Evolutionary conservation across 106 monocot species (phyloP), one percentile per base, ranked within the genome.

Genomic region (Dendrobium catenatum): DNA sequence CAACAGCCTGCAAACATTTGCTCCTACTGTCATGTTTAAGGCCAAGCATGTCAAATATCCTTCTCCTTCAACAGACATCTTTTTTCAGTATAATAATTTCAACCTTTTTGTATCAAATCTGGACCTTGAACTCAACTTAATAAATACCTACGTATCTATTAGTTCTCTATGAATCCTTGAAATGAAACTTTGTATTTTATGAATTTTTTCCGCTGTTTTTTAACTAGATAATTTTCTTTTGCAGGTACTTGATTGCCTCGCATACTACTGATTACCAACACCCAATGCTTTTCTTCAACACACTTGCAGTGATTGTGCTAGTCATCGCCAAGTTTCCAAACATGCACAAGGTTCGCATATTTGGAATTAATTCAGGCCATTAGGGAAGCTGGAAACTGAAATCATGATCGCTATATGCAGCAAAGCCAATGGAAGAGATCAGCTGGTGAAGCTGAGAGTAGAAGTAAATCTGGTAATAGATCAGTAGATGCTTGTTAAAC

Each of bases 261-360:
- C 93, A 93, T 76, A 91, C 89, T 75, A 93, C 93, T 15, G 93
- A 93, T 73, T 93, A 93, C 82, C 90, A 86, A 42, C 81, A 93
- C 42, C 93, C 93, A 2, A 89, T 90, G 90, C 87, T 93, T 26
- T 75, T 89, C 84, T 76, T 91, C 37, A 93, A 93, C 68, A 91
- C 93, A 7, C 13, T 91, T 11, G 86, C 91, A 17, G 89, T 93
- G 55, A 56, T 86, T 40, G 84, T 91, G 16, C 82, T 93, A 67
- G 89, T 93, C 16, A 80, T 93, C 24, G 93, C 93, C 37, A 93
- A 93, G 77, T 80, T 89, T 64, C 93, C 93, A 4, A 87, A 91
- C 87, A 93, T 93, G 93, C 93, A 91, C 87, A 91, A 89, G 40
- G 93, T 93, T 56, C 93, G 93, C 26, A 89, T 93, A 24, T 89